A percentile compares a stretch with the other conserved stretches of the same genome.
phyloP scores from a whole-genome alignment of 139 green algal genomes.

The Chlorella sp. region DNA sequence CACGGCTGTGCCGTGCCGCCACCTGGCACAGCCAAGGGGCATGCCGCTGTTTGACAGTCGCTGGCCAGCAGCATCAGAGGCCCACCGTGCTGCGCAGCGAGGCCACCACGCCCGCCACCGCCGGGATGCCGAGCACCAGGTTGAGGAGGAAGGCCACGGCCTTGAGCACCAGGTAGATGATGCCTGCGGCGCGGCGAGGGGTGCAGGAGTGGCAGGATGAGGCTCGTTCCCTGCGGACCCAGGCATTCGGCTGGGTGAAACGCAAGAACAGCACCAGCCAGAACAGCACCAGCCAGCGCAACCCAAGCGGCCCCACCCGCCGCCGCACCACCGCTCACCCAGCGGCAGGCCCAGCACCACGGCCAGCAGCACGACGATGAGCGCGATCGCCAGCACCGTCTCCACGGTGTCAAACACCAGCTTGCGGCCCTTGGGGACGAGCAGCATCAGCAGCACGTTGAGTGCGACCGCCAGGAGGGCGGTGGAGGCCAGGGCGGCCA shows the following conservation, averaged over 20 bases:
- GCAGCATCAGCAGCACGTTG: constrained; percentile 18
- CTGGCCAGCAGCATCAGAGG: neutral
- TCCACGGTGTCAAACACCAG: constrained; percentile 32
- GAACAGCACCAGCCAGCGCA: too few relatives aligned
- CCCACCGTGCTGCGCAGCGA: neutral
- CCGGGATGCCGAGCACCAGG: constrained; percentile 10
- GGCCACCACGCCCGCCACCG: neutral
- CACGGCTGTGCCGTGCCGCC: too few relatives aligned
- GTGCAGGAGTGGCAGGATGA: neutral
- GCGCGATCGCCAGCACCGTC: constrained; percentile 35
- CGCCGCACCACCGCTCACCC: constrained; percentile 32
- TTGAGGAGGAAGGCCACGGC: constrained; percentile 17
- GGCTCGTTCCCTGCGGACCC: too few relatives aligned
- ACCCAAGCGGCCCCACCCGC: too few relatives aligned
- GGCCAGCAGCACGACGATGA: constrained; percentile 44
- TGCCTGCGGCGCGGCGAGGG: neutral
- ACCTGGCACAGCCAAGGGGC: too few relatives aligned
- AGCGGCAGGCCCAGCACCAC: constrained; percentile 59
- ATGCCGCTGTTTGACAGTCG: too few relatives aligned
- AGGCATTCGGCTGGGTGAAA: too few relatives aligned
- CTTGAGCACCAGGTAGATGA: constrained; percentile 37
- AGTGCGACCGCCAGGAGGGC: neutral
- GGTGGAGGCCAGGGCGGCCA: constrained; percentile 2
- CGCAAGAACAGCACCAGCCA: too few relatives aligned
- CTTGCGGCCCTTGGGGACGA: constrained; percentile 6